These are phyloP conservation scores for Phialophora expanda DNA, from an alignment of 2,329 filamentous ascomycete genomes.

Conservation along the genomic window DNA sequence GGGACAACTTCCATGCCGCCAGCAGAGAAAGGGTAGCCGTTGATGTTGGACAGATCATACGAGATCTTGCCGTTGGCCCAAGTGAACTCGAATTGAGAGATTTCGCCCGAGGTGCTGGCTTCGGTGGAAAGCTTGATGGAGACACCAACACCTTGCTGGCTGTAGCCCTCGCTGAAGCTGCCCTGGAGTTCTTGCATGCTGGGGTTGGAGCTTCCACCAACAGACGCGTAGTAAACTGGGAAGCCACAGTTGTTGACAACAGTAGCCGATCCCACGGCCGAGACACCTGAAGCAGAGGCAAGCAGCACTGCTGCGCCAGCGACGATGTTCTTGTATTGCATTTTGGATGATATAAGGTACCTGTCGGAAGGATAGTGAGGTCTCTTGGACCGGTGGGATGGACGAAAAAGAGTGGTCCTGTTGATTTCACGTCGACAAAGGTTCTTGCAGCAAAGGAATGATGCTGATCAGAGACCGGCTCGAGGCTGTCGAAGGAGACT, in stretches of 20 bases:
- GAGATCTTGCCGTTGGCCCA: conserved; percentile 46
- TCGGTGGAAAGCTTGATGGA: conserved; percentile 51
- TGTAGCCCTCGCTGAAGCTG: conserved; percentile 46
- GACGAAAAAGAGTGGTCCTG: conserved; percentile 29
- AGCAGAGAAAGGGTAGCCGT: conserved; percentile 49
- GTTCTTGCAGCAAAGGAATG: conserved; percentile 41
- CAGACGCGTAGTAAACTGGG: conserved; percentile 49
- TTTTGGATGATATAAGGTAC: conserved; percentile 36
- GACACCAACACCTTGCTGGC: conserved; percentile 47
- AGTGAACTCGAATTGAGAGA: conserved; percentile 52
- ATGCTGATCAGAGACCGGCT: conserved; percentile 41
- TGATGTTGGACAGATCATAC: conserved; percentile 53
- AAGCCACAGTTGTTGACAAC: conserved; percentile 48
- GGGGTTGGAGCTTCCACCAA: conserved; percentile 45
- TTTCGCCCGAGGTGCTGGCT: conserved; percentile 43
- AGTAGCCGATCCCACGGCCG: conserved; percentile 47
- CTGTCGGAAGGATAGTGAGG: conserved; percentile 28
- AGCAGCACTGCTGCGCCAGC: conserved; percentile 42
- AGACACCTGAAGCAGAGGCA: conserved; percentile 43
- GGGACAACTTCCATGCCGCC: conserved; percentile 37
- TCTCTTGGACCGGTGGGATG: conserved; percentile 21
- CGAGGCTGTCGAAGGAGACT: conserved; percentile 27
- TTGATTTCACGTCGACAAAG: conserved; percentile 30
- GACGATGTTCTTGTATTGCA: conserved; percentile 44
- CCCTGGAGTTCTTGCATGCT: conserved; percentile 43